phyloP scores from a whole-genome alignment of 345 rosid genomes.

The Gossypium herbaceum region DNA sequence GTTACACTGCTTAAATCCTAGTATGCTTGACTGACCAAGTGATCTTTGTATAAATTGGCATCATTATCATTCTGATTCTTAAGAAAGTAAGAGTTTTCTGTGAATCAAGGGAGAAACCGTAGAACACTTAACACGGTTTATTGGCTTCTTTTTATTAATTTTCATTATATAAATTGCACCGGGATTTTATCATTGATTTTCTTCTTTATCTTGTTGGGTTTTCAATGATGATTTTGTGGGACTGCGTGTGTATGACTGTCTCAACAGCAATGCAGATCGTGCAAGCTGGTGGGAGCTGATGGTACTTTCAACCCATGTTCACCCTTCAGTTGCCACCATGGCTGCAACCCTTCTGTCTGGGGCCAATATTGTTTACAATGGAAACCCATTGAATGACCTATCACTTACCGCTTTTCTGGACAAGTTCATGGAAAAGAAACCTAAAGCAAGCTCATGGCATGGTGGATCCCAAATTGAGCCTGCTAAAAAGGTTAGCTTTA shows the following conservation, averaged over 20 bases:
- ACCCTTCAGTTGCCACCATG: constrained; percentile 98
- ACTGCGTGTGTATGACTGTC: constrained; percentile 9
- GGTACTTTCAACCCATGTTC: constrained; percentile 82
- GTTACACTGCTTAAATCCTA: background rate
- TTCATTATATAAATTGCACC: background rate
- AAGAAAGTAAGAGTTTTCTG: background rate
- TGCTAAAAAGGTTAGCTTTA: constrained; percentile 66
- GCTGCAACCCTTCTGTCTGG: constrained; percentile 92
- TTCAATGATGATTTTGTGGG: background rate
- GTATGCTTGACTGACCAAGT: background rate
- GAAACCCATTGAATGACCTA: constrained; percentile 75
- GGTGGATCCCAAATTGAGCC: constrained; percentile 99
- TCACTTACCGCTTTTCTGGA: constrained; percentile 81
- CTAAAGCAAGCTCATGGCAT: constrained; percentile 79
- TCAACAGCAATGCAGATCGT: constrained; percentile 71
- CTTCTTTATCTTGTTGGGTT: background rate
- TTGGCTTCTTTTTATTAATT: background rate
- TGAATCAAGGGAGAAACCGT: background rate
- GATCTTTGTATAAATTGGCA: background rate
- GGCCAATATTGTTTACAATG: constrained; percentile 79
- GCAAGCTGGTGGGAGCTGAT: constrained; percentile 92
- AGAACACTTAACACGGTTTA: background rate
- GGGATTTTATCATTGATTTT: background rate
- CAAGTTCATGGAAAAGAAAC: constrained; percentile 98
- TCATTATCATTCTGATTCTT: background rate